Percentiles rank a stretch among this genome's conserved stretches.
These are phyloP conservation scores for Tetraselmis striata DNA, from an alignment of 139 green algal species.

Conservation along the genomic window DNA sequence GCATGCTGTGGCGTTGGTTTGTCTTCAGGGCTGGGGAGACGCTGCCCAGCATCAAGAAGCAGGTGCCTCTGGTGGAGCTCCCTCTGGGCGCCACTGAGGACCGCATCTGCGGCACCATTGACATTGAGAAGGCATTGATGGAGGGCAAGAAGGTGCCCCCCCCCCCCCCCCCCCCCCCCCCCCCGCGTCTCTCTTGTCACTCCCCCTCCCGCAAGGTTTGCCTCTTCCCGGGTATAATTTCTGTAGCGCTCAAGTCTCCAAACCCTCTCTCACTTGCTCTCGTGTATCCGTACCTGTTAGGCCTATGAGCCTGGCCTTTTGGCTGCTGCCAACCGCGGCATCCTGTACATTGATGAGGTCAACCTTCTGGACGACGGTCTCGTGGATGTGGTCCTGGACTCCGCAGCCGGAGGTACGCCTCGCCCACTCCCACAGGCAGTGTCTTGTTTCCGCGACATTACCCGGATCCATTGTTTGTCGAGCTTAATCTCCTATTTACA, in stretches of 20 bases:
- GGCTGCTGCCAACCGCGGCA: constrained; percentile 80
- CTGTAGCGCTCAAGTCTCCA: too few species aligned
- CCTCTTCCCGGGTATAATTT: too few species aligned
- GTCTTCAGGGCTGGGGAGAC: constrained; percentile 43
- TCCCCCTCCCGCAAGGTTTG: not conserved
- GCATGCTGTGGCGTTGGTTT: not conserved
- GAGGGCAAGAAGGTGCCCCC: constrained; percentile 58
- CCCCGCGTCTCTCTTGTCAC: not conserved
- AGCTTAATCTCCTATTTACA: too few species aligned
- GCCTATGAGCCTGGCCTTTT: constrained; percentile 59
- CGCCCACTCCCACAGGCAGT: not conserved
- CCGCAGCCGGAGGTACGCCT: constrained; percentile 43
- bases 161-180: not conserved
- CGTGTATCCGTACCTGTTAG: constrained; percentile 27
- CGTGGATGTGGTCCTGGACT: constrained; percentile 81
- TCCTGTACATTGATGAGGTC: constrained; percentile 83
- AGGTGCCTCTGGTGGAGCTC: constrained; percentile 85
- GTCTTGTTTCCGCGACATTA: too few species aligned
- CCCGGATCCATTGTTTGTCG: too few species aligned
- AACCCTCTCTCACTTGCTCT: too few species aligned
- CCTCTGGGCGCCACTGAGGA: constrained; percentile 86
- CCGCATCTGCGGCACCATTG: constrained; percentile 89
- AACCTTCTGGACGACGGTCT: constrained; percentile 56
- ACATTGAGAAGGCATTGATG: constrained; percentile 86
- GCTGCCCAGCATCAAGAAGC: constrained; percentile 41